Evolutionary conservation across 1,284 basidiomycete genomes (phyloP).

Genomic region (Tilletia horrida): DNA sequence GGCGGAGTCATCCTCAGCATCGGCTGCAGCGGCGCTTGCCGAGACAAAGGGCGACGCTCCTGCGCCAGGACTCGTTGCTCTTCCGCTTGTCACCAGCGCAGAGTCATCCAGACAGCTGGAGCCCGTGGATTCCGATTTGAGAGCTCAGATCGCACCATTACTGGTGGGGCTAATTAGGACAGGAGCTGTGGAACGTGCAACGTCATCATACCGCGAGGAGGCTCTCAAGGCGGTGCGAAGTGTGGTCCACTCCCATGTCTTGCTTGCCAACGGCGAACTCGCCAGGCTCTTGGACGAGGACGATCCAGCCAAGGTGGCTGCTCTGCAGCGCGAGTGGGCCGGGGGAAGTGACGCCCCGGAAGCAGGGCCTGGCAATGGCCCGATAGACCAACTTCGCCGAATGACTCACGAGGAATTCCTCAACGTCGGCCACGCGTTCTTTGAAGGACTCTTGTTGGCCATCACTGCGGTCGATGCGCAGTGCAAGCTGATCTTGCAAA

Average conservation of each 20-base stretch:
- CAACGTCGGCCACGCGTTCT: constrained; percentile 65
- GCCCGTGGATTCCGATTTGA: constrained; percentile 51
- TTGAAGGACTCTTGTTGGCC: constrained; percentile 66
- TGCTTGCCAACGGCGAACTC: constrained; percentile 22
- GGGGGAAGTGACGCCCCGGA: background rate
- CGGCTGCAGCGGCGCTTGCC: background rate
- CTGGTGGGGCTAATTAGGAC: constrained; percentile 73
- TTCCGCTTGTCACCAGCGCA: background rate
- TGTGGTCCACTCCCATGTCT: constrained; percentile 48
- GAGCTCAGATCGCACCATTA: constrained; percentile 68
- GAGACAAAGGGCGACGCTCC: constrained; percentile 17
- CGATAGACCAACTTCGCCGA: constrained; percentile 62
- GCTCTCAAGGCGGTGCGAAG: constrained; percentile 68
- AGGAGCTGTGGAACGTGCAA: constrained; percentile 68
- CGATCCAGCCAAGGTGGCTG: constrained; percentile 56
- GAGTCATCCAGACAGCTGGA: background rate
- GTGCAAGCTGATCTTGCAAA: constrained; percentile 63
- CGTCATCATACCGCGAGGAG: constrained; percentile 72
- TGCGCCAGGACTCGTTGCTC: constrained; percentile 23
- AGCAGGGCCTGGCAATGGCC: constrained; percentile 7
- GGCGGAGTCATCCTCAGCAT: background rate
- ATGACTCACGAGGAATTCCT: constrained; percentile 72
- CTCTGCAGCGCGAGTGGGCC: constrained; percentile 9
- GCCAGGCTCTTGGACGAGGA: constrained; percentile 49
- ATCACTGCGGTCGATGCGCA: constrained; percentile 72